These are phyloP conservation scores for Escallonia herrerae DNA, from an alignment of 129 eudicot species.

Conservation along the genomic window DNA sequence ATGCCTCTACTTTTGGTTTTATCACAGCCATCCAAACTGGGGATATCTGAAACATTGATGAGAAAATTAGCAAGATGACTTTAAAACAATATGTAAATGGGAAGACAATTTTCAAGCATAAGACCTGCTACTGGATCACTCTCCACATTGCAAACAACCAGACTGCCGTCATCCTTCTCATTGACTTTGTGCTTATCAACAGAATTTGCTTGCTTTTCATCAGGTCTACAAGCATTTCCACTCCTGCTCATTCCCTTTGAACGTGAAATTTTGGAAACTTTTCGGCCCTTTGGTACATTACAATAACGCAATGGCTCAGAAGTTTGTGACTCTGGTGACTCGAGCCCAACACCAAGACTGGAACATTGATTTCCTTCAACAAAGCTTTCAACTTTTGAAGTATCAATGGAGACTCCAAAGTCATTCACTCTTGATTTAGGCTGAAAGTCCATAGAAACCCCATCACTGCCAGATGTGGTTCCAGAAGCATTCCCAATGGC, in stretches of 20 bases:
- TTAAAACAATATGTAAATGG: too few species aligned
- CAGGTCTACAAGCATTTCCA: slow-evolving; percentile 21
- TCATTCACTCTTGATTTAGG: slow-evolving; percentile 22
- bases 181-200: slow-evolving; percentile 20
- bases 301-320: slow-evolving; percentile 16
- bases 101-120: too few species aligned
- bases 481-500: slow-evolving; percentile 9
- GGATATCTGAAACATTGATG: too few species aligned
- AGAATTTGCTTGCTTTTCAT: slow-evolving; percentile 22
- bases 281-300: slow-evolving; percentile 18
- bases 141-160: slow-evolving; percentile 19
- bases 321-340: slow-evolving; percentile 25
- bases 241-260: slow-evolving; percentile 23
- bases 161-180: slow-evolving; percentile 23
- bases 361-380: slow-evolving; percentile 23
- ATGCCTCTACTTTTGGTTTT: slow-evolving; percentile 23
- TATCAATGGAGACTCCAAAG: slow-evolving; percentile 16
- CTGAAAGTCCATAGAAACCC: slow-evolving; percentile 14
- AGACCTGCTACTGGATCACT: slow-evolving; percentile 40
- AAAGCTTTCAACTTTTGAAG: slow-evolving; percentile 25
- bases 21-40: slow-evolving; percentile 19
- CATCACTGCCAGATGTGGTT: slow-evolving; percentile 27
- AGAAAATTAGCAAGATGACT: too few species aligned
- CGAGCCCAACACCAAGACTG: slow-evolving; percentile 18
- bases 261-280: slow-evolving; percentile 28